A percentile compares a stretch with the other conserved stretches of the same genome.
Conservation (phyloP, 139 green algal genomes). For the Tetraselmis chui region DNA sequence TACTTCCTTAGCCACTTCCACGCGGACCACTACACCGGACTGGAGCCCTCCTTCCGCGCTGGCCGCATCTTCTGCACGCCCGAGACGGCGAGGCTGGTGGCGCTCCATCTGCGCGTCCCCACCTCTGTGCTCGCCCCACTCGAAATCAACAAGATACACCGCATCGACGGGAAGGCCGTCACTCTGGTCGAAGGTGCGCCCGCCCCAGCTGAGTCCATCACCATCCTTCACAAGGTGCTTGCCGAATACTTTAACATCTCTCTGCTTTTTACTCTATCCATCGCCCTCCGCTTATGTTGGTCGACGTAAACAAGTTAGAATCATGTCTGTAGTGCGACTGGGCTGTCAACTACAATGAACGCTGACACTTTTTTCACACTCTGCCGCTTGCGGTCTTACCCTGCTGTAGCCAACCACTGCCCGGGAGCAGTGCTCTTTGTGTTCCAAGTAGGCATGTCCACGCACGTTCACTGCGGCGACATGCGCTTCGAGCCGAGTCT, state of each 20-base stretch:
- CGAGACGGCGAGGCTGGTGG: constrained; percentile 36
- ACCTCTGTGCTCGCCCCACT: neutral
- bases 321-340: too few species aligned
- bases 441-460: neutral
- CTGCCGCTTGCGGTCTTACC: too few species aligned
- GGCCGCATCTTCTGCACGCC: constrained; percentile 60
- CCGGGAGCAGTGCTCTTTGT: constrained; percentile 61
- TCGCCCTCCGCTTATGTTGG: too few species aligned
- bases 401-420: constrained; percentile 88
- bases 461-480: constrained; percentile 81
- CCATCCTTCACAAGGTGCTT: too few species aligned
- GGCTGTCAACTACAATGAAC: too few species aligned
- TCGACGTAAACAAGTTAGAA: too few species aligned
- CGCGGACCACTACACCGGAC: constrained; percentile 71
- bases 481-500: constrained; percentile 37
- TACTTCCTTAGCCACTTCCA: constrained; percentile 90
- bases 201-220: too few species aligned
- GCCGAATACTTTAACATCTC: too few species aligned
- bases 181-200: neutral
- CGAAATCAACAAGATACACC: neutral
- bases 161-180: neutral
- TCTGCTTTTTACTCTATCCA: too few species aligned
- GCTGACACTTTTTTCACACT: too few species aligned
- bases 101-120: constrained; percentile 10
- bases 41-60: constrained; percentile 12